These are phyloP conservation scores for Populus hybrid DNA, from an alignment of 441 rosid genomes.

Conservation along the genomic window DNA sequence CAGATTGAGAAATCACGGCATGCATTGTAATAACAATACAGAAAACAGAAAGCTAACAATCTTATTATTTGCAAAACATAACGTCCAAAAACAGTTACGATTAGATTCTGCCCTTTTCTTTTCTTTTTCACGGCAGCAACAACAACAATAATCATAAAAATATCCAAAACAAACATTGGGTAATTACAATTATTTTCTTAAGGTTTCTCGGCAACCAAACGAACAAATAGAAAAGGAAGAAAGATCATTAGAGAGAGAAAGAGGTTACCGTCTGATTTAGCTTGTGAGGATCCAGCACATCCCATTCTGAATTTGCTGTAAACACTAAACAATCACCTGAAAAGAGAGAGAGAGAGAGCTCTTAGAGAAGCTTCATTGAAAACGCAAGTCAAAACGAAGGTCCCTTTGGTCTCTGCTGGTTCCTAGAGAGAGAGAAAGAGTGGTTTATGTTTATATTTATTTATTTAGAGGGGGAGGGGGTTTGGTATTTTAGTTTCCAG, in stretches of 20 bases:
- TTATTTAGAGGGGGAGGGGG: not conserved
- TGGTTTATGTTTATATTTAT: not conserved
- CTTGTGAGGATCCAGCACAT: constrained; percentile 69
- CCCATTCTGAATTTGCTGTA: constrained; percentile 45
- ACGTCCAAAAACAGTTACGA: not conserved
- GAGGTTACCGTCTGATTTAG: constrained; percentile 52
- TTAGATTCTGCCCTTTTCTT: not conserved
- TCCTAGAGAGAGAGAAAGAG: not conserved
- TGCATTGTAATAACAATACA: not conserved
- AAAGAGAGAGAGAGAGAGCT: not conserved
- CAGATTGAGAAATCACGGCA: not conserved
- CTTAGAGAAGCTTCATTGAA: not conserved
- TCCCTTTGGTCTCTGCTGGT: not conserved
- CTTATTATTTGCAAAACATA: not conserved
- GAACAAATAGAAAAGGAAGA: not conserved
- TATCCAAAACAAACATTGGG: not conserved
- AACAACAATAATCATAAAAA: not conserved
- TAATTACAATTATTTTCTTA: not conserved
- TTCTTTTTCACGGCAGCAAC: not conserved
- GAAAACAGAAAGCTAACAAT: not conserved
- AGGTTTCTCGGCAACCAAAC: constrained; percentile 1
- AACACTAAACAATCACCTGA: not conserved
- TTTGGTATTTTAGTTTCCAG: not conserved
- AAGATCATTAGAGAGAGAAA: constrained; percentile 12
- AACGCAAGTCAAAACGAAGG: constrained; percentile 7